A percentile compares a stretch with the other conserved stretches of the same genome.
phyloP scores from a whole-genome alignment of 1,284 basidiomycete species.

The Filobasidium uniguttulatum region DNA sequence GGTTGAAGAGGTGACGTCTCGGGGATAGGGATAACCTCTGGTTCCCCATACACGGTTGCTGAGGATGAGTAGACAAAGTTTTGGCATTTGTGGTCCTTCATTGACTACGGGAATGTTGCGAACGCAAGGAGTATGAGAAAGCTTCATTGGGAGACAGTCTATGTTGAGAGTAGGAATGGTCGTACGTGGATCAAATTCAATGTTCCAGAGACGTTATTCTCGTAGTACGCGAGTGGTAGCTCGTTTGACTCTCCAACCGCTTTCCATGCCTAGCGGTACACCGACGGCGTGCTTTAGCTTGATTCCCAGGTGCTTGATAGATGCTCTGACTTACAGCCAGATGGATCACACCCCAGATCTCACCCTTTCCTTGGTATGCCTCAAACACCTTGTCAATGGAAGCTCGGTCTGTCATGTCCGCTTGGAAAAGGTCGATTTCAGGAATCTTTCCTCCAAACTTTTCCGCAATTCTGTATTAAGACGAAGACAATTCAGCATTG shows the following conservation, averaged over 20 bases:
- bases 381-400: conserved; percentile 66
- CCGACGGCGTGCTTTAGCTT: not conserved
- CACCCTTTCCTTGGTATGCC: conserved; percentile 63
- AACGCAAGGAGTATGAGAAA: not conserved
- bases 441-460: not conserved
- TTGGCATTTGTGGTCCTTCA: conserved; percentile 69
- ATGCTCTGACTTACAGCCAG: conserved; percentile 54
- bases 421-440: conserved; percentile 50
- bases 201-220: conserved; percentile 78
- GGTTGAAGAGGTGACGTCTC: conserved; percentile 80
- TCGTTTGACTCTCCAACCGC: conserved; percentile 96
- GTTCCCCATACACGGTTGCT: conserved; percentile 97
- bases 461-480: not conserved
- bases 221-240: conserved; percentile 82
- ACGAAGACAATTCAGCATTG: not conserved
- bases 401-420: conserved; percentile 59
- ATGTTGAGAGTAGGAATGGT: not conserved
- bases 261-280: conserved; percentile 69
- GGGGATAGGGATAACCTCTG: conserved; percentile 82
- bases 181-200: conserved; percentile 52
- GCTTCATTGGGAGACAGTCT: not conserved
- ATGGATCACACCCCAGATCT: conserved; percentile 96
- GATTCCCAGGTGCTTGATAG: not conserved
- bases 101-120: conserved; percentile 43
- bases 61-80: conserved; percentile 94